A percentile compares a stretch with the other conserved stretches of the same genome.
Conservation (phyloP, 2,329 filamentous ascomycete genomes). For the Helotiales sp. region DNA sequence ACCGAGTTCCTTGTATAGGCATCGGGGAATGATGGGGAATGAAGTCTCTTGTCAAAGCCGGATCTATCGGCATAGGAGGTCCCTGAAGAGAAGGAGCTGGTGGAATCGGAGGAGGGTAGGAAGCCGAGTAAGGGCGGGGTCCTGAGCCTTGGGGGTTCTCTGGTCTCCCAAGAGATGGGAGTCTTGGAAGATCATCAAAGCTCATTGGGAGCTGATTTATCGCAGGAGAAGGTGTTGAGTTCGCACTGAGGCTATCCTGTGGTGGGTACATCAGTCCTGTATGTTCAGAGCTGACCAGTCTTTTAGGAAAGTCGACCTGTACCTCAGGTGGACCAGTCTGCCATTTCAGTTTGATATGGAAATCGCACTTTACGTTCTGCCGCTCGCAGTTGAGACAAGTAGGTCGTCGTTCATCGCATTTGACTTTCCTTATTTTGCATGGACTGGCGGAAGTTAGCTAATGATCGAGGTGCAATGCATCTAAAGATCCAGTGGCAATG, state of each 20-base stretch:
- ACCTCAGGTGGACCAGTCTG: constrained; percentile 47
- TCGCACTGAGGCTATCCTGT: neutral
- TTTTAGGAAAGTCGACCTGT: neutral
- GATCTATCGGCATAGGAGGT: constrained; percentile 5
- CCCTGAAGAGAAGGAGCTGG: neutral
- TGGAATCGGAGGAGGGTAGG: neutral
- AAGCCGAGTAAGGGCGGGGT: neutral
- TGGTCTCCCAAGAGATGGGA: neutral
- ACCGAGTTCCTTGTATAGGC: constrained; percentile 11
- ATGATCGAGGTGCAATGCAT: neutral
- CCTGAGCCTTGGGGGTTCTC: neutral
- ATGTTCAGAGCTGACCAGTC: neutral
- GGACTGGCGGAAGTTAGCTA: constrained; percentile 57
- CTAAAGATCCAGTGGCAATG: neutral
- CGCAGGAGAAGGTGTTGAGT: neutral
- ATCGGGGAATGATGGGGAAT: neutral
- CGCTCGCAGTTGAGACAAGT: constrained; percentile 74
- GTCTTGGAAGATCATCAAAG: neutral
- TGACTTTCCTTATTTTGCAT: constrained; percentile 79
- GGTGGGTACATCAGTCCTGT: neutral
- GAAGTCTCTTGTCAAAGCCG: constrained; percentile 2
- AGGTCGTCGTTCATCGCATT: constrained; percentile 81
- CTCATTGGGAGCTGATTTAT: neutral
- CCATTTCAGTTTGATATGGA: constrained; percentile 82
- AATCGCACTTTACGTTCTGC: constrained; percentile 76